phyloP scores from a whole-genome alignment of 768 basidiomycete species.

The Suillus placidus region DNA sequence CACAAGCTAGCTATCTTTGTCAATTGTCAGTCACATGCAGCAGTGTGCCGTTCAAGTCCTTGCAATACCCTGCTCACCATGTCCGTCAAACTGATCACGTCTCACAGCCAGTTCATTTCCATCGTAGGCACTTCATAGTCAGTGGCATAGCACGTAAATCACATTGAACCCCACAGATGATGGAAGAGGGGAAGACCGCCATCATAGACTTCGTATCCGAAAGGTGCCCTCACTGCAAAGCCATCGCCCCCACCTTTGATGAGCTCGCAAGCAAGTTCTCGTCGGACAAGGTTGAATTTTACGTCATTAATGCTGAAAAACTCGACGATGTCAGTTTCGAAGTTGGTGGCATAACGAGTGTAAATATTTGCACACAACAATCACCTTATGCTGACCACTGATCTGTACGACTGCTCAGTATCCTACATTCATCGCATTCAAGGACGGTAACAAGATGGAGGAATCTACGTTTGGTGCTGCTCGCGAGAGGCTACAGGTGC shows the following conservation, averaged over 20 bases:
- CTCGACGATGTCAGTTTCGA: conserved; percentile 52
- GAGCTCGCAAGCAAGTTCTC: conserved; percentile 12
- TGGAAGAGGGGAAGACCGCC: conserved; percentile 9
- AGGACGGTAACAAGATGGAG: conserved; percentile 9
- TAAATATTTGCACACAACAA: not conserved
- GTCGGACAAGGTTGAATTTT: conserved; percentile 49
- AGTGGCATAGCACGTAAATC: not conserved
- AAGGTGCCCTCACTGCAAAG: conserved; percentile 5
- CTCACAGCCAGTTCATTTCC: conserved; percentile 8
- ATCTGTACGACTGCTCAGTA: not conserved
- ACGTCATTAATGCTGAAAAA: conserved; percentile 72
- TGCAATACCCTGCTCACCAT: not conserved
- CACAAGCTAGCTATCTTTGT: not conserved
- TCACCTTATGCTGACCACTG: no score
- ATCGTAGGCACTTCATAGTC: conserved; percentile 7
- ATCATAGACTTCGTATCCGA: conserved; percentile 24
- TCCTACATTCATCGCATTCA: conserved; percentile 10
- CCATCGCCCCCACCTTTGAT: conserved; percentile 11
- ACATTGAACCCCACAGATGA: conserved; percentile 12
- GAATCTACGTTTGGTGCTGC: conserved; percentile 2
- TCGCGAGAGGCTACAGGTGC: conserved; percentile 5
- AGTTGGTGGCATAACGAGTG: conserved; percentile 35
- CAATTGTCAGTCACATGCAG: not conserved
- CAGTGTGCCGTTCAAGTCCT: not conserved
- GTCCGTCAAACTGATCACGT: conserved; percentile 12